A percentile compares a stretch with the other conserved stretches of the same genome.
Evolutionary conservation across 345 rosid species (phyloP).

Genomic region (Euphorbia pulcherrima): DNA sequence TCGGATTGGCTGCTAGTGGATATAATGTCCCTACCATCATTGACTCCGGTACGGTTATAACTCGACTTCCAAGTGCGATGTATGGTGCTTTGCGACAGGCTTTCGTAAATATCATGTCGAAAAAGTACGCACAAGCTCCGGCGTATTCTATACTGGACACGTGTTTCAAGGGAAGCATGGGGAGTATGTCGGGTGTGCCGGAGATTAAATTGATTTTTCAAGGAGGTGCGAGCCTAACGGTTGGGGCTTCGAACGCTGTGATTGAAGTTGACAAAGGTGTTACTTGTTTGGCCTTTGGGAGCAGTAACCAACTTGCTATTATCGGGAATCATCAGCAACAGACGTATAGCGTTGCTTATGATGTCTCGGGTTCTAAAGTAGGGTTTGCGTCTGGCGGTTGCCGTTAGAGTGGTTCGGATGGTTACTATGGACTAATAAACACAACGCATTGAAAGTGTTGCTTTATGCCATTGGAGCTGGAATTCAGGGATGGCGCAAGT

Average conservation of each 20-base stretch:
- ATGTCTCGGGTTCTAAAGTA: slow-evolving; percentile 34
- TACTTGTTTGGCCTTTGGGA: slow-evolving; percentile 42
- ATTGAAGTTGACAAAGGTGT: slow-evolving; percentile 28
- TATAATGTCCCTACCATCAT: slow-evolving; percentile 40
- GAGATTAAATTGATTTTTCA: slow-evolving; percentile 31
- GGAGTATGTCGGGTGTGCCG: slow-evolving; percentile 29
- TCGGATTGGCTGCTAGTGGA: slow-evolving; percentile 17
- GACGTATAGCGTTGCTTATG: slow-evolving; percentile 37
- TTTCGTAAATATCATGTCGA: slow-evolving; percentile 32
- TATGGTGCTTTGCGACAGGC: slow-evolving; percentile 29
- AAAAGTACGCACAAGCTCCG: slow-evolving; percentile 29
- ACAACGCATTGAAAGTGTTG: not conserved
- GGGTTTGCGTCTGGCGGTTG: slow-evolving; percentile 45
- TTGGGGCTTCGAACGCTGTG: slow-evolving; percentile 28
- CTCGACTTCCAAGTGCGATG: slow-evolving; percentile 39
- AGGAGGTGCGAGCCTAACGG: slow-evolving; percentile 37
- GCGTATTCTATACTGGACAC: slow-evolving; percentile 36
- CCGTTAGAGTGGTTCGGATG: slow-evolving; percentile 9
- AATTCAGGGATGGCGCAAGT: not conserved
- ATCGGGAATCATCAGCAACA: slow-evolving; percentile 48
- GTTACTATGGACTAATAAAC: not conserved
- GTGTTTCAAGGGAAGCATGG: slow-evolving; percentile 36
- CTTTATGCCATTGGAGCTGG: not conserved
- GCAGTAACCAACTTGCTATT: slow-evolving; percentile 19
- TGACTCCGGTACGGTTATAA: slow-evolving; percentile 51